Evolutionary conservation across 768 basidiomycete species (phyloP).

Genomic region (Boletus pseudopeckii): DNA sequence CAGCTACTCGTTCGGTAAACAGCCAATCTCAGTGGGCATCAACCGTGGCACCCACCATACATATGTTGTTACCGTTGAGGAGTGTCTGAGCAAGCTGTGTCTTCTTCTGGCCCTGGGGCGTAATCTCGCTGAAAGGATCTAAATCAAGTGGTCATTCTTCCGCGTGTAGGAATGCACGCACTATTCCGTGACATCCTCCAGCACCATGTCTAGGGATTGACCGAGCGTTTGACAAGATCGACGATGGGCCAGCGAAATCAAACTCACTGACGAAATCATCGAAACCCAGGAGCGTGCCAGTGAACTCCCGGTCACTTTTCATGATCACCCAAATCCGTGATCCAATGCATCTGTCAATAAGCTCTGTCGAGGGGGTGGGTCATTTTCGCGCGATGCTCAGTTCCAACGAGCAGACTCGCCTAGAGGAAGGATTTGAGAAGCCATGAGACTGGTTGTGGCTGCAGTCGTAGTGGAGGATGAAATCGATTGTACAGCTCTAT

Average conservation of each 20-base stretch:
- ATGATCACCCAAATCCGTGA: conserved; percentile 98
- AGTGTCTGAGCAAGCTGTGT: conserved; percentile 86
- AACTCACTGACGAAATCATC: conserved; percentile 99
- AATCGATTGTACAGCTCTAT: conserved; percentile 3
- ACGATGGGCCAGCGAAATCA: background rate
- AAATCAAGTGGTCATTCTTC: background rate
- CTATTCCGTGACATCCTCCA: conserved; percentile 98
- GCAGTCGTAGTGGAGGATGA: conserved; percentile 4
- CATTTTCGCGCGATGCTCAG: background rate
- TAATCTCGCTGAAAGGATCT: conserved; percentile 64
- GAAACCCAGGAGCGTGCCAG: conserved; percentile 90
- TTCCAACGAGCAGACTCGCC: conserved; percentile 41
- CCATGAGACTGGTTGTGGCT: conserved; percentile 52
- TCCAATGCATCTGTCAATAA: conserved; percentile 97
- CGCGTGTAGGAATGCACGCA: conserved; percentile 38
- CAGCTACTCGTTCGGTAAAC: conserved; percentile 37
- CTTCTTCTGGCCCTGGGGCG: conserved; percentile 75
- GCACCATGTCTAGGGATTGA: conserved; percentile 70
- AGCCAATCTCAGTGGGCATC: background rate
- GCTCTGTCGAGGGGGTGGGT: conserved; percentile 47
- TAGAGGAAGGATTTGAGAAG: conserved; percentile 91
- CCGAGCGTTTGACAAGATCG: background rate
- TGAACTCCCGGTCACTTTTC: conserved; percentile 97
- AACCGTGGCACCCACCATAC: conserved; percentile 65
- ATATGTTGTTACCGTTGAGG: conserved; percentile 93